phyloP scores from a whole-genome alignment of 305 asterid genomes.

The Fraxinus sp. region DNA sequence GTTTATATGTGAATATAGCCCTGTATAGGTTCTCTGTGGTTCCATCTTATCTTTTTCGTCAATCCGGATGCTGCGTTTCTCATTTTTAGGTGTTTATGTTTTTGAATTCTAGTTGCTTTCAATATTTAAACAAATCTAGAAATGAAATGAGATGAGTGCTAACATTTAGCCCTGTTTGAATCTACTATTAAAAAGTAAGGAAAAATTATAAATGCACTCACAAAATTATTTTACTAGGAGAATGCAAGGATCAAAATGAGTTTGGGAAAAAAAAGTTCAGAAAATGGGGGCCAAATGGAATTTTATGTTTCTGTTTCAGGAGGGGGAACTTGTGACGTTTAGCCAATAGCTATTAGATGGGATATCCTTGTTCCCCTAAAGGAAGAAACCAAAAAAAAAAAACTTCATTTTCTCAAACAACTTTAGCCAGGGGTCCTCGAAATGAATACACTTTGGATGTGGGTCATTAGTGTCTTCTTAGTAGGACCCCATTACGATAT shows the following conservation, averaged over 20 bases:
- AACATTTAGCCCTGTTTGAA: too few relatives aligned
- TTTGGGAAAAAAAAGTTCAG: too few relatives aligned
- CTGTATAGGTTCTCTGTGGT: background rate
- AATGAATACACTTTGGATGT: constrained; percentile 33
- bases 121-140: background rate
- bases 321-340: background rate
- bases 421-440: constrained; percentile 33
- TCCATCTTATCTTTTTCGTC: too few relatives aligned
- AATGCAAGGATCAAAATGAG: background rate
- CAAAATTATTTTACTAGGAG: too few relatives aligned
- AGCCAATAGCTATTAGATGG: background rate
- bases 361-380: constrained; percentile 50
- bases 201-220: too few relatives aligned
- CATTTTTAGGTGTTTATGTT: background rate
- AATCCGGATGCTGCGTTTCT: too few relatives aligned
- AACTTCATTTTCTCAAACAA: constrained; percentile 26
- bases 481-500: constrained; percentile 35
- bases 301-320: background rate
- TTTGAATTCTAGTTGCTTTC: background rate
- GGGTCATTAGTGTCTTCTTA: constrained; percentile 27
- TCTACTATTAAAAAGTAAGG: background rate
- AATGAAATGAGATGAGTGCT: background rate
- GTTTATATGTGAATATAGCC: background rate
- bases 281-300: too few relatives aligned
- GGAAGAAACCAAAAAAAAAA: constrained; percentile 42